Evolutionary conservation across 148 eudicot species (phyloP).

Genomic region (Persicaria tinctoria): DNA sequence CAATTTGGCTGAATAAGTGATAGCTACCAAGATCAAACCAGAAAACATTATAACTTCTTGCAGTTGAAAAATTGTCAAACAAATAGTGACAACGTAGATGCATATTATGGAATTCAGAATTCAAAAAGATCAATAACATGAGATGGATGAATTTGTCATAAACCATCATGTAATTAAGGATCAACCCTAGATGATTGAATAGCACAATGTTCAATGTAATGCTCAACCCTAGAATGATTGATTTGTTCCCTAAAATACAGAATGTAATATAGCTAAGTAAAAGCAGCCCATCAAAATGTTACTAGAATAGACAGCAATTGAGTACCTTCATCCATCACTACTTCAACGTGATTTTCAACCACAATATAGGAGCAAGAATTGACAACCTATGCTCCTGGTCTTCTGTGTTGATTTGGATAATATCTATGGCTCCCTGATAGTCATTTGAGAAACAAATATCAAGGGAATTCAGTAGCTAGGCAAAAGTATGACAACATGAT

Average conservation of each 20-base stretch:
- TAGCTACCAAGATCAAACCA: constrained; percentile 47
- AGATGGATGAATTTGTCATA: too few relatives aligned
- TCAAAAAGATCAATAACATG: too few relatives aligned
- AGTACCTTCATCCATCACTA: constrained; percentile 76
- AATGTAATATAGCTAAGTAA: background rate
- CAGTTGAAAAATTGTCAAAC: too few relatives aligned
- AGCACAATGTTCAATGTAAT: too few relatives aligned
- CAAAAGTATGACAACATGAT: background rate
- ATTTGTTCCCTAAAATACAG: too few relatives aligned
- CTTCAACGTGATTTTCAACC: constrained; percentile 87
- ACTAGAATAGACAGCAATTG: constrained; percentile 16
- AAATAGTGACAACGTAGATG: too few relatives aligned
- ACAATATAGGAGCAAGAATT: constrained; percentile 80
- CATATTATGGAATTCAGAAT: too few relatives aligned
- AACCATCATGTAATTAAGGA: too few relatives aligned
- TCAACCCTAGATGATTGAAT: too few relatives aligned
- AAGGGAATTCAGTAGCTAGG: background rate
- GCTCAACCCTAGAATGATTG: too few relatives aligned
- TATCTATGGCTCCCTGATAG: constrained; percentile 61
- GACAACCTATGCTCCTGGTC: constrained; percentile 63
- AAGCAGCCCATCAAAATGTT: background rate
- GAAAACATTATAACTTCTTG: background rate
- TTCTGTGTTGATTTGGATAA: constrained; percentile 50
- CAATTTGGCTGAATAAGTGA: constrained; percentile 55
- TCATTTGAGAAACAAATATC: background rate